Conservation (phyloP, 345 rosid species). For the Trapa incisa region DNA sequence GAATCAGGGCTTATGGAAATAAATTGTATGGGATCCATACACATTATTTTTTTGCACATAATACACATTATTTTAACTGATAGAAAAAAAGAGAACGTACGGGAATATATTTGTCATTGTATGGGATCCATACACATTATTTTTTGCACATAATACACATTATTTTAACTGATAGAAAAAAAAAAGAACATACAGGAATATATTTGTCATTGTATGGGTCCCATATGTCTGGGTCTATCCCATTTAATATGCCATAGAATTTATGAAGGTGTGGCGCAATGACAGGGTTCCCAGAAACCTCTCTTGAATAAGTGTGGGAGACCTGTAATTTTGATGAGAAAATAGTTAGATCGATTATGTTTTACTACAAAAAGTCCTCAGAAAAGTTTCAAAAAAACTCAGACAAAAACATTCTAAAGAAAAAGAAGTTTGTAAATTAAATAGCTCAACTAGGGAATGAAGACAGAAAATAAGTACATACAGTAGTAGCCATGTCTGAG, state of each 20-base stretch:
- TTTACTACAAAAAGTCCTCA: not conserved
- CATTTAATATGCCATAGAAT: constrained; percentile 84
- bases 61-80: no score
- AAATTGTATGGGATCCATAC: no score
- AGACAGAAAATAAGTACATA: constrained; percentile 14
- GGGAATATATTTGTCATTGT: constrained; percentile 18
- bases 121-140: no score
- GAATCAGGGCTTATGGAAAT: no score
- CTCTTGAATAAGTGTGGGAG: constrained; percentile 64
- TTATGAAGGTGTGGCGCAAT: constrained; percentile 66
- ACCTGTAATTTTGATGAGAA: constrained; percentile 34
- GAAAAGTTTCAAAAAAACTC: not conserved
- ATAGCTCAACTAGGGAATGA: not conserved
- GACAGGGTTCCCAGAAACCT: constrained; percentile 65
- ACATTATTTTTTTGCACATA: no score
- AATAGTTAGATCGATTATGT: not conserved
- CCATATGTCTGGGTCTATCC: constrained; percentile 93
- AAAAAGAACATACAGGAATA: constrained; percentile 51
- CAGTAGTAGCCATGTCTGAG: constrained; percentile 87
- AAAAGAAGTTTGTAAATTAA: not conserved
- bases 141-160: no score
- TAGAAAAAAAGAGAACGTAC: not conserved
- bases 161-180: not conserved
- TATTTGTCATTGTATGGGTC: constrained; percentile 76
- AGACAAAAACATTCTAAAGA: not conserved